phyloP scores from a whole-genome alignment of 345 rosid genomes.

The Turnera subulata region DNA sequence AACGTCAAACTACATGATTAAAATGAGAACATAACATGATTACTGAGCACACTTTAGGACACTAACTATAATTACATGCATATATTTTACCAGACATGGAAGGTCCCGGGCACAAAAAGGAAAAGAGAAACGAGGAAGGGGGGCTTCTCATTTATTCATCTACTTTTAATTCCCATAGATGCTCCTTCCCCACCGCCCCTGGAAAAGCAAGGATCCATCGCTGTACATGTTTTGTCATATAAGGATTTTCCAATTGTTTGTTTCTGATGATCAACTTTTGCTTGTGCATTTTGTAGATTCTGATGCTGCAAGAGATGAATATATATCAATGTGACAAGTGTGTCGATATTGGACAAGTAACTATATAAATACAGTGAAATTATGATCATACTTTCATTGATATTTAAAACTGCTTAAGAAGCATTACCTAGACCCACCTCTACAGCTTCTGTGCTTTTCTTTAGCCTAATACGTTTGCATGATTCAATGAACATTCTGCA shows the following conservation, averaged over 20 bases:
- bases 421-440: too few relatives aligned
- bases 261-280: neutral
- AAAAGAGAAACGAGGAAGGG: neutral
- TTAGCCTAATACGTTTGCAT: neutral
- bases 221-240: neutral
- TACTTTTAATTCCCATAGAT: neutral
- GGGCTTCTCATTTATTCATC: too few relatives aligned
- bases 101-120: neutral
- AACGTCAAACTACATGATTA: conserved; percentile 9
- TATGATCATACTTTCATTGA: too few relatives aligned
- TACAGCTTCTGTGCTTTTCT: neutral
- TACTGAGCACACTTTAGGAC: neutral
- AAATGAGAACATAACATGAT: conserved; percentile 5
- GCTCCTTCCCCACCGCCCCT: neutral
- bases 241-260: neutral
- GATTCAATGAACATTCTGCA: neutral
- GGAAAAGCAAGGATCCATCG: neutral
- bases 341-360: too few relatives aligned
- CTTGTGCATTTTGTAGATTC: neutral
- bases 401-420: too few relatives aligned
- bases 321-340: too few relatives aligned
- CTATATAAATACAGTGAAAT: too few relatives aligned
- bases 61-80: conserved; percentile 8
- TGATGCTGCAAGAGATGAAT: too few relatives aligned
- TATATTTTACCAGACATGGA: conserved; percentile 4